phyloP scores from a whole-genome alignment of 495 filamentous ascomycete genomes.

The Penicillium mononematosum region DNA sequence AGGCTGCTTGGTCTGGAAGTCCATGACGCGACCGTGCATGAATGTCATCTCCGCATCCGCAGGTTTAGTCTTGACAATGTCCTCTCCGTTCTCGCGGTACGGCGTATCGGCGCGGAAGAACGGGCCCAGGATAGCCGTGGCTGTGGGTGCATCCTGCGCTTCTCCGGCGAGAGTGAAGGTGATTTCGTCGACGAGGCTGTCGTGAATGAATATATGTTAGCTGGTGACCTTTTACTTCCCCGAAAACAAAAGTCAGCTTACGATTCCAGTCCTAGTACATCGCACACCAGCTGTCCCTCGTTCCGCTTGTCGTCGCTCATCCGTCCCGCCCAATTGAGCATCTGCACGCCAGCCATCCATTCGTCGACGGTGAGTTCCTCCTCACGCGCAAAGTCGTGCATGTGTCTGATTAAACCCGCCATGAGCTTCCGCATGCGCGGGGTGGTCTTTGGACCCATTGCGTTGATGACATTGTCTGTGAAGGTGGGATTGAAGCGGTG shows the following conservation, averaged over 20 bases:
- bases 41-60: constrained; percentile 54
- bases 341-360: constrained; percentile 46
- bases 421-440: constrained; percentile 52
- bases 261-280: constrained; percentile 72
- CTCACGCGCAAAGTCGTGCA: constrained; percentile 51
- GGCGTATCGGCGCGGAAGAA: constrained; percentile 75
- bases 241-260: constrained; percentile 26
- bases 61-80: constrained; percentile 59
- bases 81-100: constrained; percentile 58
- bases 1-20: constrained; percentile 55
- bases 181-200: constrained; percentile 70
- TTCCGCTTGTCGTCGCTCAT: constrained; percentile 72
- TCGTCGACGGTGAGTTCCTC: constrained; percentile 49
- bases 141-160: constrained; percentile 54
- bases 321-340: constrained; percentile 71
- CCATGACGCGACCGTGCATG: constrained; percentile 63
- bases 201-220: constrained; percentile 1
- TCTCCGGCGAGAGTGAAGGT: constrained; percentile 61
- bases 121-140: constrained; percentile 72
- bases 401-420: constrained; percentile 42
- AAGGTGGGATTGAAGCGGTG: constrained; percentile 58
- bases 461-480: constrained; percentile 66
- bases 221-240: not conserved
- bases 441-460: constrained; percentile 65
- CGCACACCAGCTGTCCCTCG: constrained; percentile 69